A percentile compares a stretch with the other conserved stretches of the same genome.
Evolutionary conservation across 345 rosid genomes (phyloP).

Genomic region (Iberis pinnata): DNA sequence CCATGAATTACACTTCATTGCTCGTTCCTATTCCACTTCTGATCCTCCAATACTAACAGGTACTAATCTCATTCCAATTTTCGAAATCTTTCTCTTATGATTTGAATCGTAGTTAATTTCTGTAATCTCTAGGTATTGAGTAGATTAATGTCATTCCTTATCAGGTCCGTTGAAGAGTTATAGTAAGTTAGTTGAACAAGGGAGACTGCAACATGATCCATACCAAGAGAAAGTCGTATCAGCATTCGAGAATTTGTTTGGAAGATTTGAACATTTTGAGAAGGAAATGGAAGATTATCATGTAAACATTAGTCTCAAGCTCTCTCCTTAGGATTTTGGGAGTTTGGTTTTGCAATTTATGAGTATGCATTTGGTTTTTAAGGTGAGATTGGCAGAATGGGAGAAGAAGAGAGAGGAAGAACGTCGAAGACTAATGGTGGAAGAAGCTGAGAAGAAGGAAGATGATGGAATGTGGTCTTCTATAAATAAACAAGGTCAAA

Average conservation of each 20-base stretch:
- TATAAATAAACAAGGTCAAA: slow-evolving; percentile 40
- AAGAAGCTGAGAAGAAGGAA: slow-evolving; percentile 73
- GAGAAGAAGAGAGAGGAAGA: slow-evolving; percentile 69
- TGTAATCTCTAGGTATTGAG: not conserved
- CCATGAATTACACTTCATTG: slow-evolving; percentile 15
- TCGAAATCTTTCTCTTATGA: not conserved
- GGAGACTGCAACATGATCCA: slow-evolving; percentile 69
- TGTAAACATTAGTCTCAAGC: slow-evolving; percentile 31
- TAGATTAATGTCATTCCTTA: not conserved
- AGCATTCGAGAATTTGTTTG: slow-evolving; percentile 57
- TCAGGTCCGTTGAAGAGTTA: slow-evolving; percentile 51
- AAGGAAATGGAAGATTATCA: slow-evolving; percentile 79
- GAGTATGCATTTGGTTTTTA: slow-evolving; percentile 2
- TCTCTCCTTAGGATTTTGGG: not conserved
- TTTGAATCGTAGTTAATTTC: too few relatives aligned
- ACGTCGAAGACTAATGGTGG: slow-evolving; percentile 55
- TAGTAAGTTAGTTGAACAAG: slow-evolving; percentile 54
- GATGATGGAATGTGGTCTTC: slow-evolving; percentile 50
- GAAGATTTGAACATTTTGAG: slow-evolving; percentile 73
- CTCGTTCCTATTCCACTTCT: slow-evolving; percentile 35
- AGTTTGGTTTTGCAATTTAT: not conserved
- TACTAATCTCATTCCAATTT: slow-evolving; percentile 9
- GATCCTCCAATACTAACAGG: slow-evolving; percentile 38
- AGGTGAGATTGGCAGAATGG: slow-evolving; percentile 70
- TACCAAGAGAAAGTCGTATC: slow-evolving; percentile 67